Percentiles rank a stretch among this genome's conserved stretches.
These are phyloP conservation scores for Metroxylon sagu DNA, from an alignment of 176 grass and related monocot species.

Conservation along the genomic window DNA sequence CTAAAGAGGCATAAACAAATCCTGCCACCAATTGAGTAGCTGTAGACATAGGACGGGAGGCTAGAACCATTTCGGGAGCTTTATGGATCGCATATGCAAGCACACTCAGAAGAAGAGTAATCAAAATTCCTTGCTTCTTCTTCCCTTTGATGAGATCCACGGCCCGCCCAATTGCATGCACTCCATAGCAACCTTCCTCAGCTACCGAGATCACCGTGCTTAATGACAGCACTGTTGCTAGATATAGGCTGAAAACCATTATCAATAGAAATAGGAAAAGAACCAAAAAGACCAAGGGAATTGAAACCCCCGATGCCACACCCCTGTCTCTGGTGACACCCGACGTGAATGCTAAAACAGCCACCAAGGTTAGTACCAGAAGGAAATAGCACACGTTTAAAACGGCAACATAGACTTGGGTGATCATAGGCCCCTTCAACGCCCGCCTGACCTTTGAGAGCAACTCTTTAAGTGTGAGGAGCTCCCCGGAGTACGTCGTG, in stretches of 20 bases:
- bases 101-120: neutral
- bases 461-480: constrained; percentile 7
- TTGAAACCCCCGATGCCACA: neutral
- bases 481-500: constrained; percentile 12
- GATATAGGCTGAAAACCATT: neutral
- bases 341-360: neutral
- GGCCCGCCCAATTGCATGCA: constrained; percentile 14
- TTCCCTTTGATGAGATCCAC: constrained; percentile 19
- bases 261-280: neutral
- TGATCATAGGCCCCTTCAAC: constrained; percentile 23
- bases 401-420: neutral
- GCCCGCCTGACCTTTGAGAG: neutral
- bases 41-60: neutral
- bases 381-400: neutral
- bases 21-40: neutral
- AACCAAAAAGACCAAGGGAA: neutral
- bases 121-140: constrained; percentile 8
- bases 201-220: constrained; percentile 16
- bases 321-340: no score
- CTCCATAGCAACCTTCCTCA: constrained; percentile 9
- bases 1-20: neutral
- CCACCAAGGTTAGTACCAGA: neutral
- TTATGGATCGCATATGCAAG: neutral
- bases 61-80: neutral
- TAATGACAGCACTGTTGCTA: constrained; percentile 5